Percentiles rank a stretch among this genome's conserved stretches.
Conservation (phyloP, 1,284 basidiomycete species). For the Heimioporus retisporus region DNA sequence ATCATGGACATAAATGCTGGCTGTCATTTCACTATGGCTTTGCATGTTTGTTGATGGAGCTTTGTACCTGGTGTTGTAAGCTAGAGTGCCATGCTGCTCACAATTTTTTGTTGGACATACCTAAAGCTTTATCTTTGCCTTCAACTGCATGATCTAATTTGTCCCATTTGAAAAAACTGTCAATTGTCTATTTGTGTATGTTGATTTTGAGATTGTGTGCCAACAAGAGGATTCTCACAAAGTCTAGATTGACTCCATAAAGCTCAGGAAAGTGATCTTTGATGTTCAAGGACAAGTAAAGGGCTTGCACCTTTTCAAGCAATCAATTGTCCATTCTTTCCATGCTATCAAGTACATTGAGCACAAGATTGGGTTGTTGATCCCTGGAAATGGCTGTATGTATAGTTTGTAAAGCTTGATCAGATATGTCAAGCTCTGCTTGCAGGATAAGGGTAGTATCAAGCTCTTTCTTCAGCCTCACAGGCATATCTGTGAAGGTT, state of each 20-base stretch:
- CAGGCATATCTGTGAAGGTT: slow-evolving; percentile 42
- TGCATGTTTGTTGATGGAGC: slow-evolving; percentile 16
- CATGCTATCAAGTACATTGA: slow-evolving; percentile 28
- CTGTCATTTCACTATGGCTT: slow-evolving; percentile 14
- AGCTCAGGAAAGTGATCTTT: slow-evolving; percentile 46
- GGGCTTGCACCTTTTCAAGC: slow-evolving; percentile 34
- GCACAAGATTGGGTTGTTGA: background rate
- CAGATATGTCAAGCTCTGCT: slow-evolving; percentile 41
- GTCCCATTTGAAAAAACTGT: background rate
- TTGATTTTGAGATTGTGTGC: slow-evolving; percentile 46
- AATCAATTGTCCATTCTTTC: slow-evolving; percentile 27
- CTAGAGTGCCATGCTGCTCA: too few species aligned
- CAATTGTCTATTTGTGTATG: slow-evolving; percentile 47
- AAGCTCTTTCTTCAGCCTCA: slow-evolving; percentile 46
- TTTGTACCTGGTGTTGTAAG: slow-evolving; percentile 5
- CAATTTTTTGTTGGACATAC: too few species aligned
- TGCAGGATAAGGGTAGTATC: slow-evolving; percentile 47
- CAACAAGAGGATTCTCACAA: slow-evolving; percentile 44
- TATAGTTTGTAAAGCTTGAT: slow-evolving; percentile 31
- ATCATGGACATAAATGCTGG: slow-evolving; percentile 19
- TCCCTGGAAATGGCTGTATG: background rate
- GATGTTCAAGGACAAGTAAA: slow-evolving; percentile 51
- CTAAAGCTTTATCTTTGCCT: background rate
- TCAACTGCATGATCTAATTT: background rate
- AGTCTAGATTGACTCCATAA: slow-evolving; percentile 39